phyloP scores from a whole-genome alignment of 2,329 filamentous ascomycete species.

The Teratosphaeriaceae sp. region DNA sequence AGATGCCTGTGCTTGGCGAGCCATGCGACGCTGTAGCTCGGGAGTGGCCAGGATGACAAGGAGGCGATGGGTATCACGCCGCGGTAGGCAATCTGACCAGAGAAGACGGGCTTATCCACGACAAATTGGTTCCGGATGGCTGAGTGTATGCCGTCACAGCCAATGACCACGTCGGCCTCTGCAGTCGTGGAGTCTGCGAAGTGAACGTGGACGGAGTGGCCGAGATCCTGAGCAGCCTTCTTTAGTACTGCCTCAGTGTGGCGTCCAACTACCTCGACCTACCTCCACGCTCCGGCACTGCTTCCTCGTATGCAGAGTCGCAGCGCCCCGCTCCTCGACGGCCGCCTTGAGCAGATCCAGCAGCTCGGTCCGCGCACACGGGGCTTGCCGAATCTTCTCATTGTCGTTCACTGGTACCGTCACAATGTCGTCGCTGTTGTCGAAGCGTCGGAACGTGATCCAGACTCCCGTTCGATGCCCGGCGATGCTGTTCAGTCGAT shows the following conservation, averaged over 20 bases:
- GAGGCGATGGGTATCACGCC: slow-evolving; percentile 21
- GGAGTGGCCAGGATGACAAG: slow-evolving; percentile 14
- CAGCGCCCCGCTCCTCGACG: slow-evolving; percentile 17
- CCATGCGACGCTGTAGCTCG: slow-evolving; percentile 23
- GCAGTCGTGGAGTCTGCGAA: slow-evolving; percentile 15
- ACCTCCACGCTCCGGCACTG: slow-evolving; percentile 16
- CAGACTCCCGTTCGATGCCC: slow-evolving; percentile 27
- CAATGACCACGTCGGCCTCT: slow-evolving; percentile 15
- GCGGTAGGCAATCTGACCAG: slow-evolving; percentile 40
- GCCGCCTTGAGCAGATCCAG: slow-evolving; percentile 21
- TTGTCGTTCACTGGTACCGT: slow-evolving; percentile 24
- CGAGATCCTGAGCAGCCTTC: slow-evolving; percentile 11
- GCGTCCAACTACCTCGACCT: not conserved
- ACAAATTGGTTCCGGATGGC: slow-evolving; percentile 38
- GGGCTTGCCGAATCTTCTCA: slow-evolving; percentile 16
- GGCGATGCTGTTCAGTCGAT: slow-evolving; percentile 23
- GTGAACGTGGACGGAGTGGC: slow-evolving; percentile 18
- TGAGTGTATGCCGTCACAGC: slow-evolving; percentile 20
- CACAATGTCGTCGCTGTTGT: slow-evolving; percentile 29
- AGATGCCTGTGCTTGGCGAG: slow-evolving; percentile 32
- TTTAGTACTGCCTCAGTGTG: not conserved
- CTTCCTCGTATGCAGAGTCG: slow-evolving; percentile 25
- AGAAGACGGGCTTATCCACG: slow-evolving; percentile 44
- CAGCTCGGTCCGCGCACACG: slow-evolving; percentile 21
- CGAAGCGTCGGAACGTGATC: slow-evolving; percentile 32